Evolutionary conservation across 352 stramenopile species (phyloP).

Genomic region (Thalassiosira hispida): DNA sequence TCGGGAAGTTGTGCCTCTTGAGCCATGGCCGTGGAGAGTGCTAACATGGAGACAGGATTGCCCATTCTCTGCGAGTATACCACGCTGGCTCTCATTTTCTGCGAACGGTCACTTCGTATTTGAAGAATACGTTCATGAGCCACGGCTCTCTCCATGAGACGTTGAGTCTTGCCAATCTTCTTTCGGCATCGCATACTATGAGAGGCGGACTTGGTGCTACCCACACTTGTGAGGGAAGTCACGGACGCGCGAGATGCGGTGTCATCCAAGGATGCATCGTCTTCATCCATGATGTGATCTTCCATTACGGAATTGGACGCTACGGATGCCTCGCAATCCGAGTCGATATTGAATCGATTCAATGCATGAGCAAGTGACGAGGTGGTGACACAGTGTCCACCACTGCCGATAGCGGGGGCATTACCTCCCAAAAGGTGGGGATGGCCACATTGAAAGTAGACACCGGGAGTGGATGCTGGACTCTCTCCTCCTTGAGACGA

Average conservation of each 20-base stretch:
- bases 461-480: constrained; percentile 20
- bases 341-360: constrained; percentile 54
- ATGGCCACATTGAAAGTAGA: constrained; percentile 18
- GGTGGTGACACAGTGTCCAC: constrained; percentile 14
- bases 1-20: background rate
- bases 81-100: constrained; percentile 27
- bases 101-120: constrained; percentile 25
- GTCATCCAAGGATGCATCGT: constrained; percentile 15
- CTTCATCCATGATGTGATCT: constrained; percentile 29
- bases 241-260: constrained; percentile 27
- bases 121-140: constrained; percentile 44
- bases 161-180: constrained; percentile 38
- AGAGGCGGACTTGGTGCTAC: constrained; percentile 10
- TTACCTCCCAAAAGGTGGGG: constrained; percentile 1
- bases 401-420: background rate
- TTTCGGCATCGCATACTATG: constrained; percentile 6
- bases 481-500: constrained; percentile 19
- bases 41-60: constrained; percentile 6
- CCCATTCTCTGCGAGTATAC: constrained; percentile 29
- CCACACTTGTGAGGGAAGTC: constrained; percentile 19
- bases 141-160: constrained; percentile 34
- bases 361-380: constrained; percentile 39
- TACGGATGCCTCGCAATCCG: constrained; percentile 43
- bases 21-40: background rate
- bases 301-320: constrained; percentile 26